phyloP scores from a whole-genome alignment of 495 filamentous ascomycete genomes.

The Penicillium chermesinum region DNA sequence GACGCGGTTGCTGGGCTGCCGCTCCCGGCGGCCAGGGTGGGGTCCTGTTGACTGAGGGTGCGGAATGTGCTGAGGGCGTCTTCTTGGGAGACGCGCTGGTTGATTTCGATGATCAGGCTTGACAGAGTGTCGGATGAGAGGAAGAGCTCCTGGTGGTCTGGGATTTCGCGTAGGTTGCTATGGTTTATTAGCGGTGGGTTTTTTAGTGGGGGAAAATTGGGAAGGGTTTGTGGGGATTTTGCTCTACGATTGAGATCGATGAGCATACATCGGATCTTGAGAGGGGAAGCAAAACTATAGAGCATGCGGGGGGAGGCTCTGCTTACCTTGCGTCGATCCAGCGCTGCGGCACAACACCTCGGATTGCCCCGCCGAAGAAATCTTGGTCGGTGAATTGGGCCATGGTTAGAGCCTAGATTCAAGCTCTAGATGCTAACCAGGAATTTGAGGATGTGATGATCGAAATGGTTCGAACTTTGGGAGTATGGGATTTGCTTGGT shows the following conservation, averaged over 20 bases:
- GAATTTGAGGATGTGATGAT: too few species aligned
- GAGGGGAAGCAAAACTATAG: too few species aligned
- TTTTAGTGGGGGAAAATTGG: conserved; percentile 1
- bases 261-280: too few species aligned
- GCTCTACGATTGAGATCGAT: neutral
- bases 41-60: conserved; percentile 19
- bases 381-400: conserved; percentile 50
- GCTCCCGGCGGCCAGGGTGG: conserved; percentile 13
- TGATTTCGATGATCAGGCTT: conserved; percentile 83
- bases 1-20: conserved; percentile 22
- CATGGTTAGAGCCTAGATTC: too few species aligned
- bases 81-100: conserved; percentile 55
- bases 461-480: too few species aligned
- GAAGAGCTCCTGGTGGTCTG: conserved; percentile 92
- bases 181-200: conserved; percentile 8
- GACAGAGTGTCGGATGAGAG: conserved; percentile 73
- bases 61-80: conserved; percentile 31
- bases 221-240: neutral
- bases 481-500: too few species aligned
- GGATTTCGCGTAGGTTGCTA: conserved; percentile 80
- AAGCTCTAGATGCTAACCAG: too few species aligned
- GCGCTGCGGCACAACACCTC: conserved; percentile 60
- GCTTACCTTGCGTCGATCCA: conserved; percentile 79
- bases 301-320: conserved; percentile 8
- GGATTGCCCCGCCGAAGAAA: conserved; percentile 80